These are phyloP conservation scores for Aphanocladium album DNA, from an alignment of 2,329 filamentous ascomycete species.

Conservation along the genomic window DNA sequence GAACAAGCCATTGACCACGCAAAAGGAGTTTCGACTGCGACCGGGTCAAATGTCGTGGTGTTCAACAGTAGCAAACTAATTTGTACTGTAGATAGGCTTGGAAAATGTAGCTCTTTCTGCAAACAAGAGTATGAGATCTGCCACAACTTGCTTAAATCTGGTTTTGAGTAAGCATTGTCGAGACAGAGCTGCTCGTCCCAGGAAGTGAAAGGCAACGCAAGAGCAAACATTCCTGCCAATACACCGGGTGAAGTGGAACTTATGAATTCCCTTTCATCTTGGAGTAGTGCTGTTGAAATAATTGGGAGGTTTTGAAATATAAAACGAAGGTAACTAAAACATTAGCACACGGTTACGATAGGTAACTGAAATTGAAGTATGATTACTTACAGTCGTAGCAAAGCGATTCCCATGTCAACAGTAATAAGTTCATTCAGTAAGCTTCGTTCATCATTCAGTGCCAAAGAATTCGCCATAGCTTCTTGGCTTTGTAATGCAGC, in stretches of 20 bases:
- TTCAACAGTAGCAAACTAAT: conserved; percentile 16
- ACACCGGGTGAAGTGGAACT: conserved; percentile 15
- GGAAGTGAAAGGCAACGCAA: conserved; percentile 17
- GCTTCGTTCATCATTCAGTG: conserved; percentile 11
- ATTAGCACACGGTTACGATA: background rate
- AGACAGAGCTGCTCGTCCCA: conserved; percentile 19
- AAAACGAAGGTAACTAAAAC: conserved; percentile 13
- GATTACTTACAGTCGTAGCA: conserved; percentile 15
- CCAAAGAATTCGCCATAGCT: conserved; percentile 10
- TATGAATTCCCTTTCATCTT: conserved; percentile 15
- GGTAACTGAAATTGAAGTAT: background rate
- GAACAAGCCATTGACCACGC: conserved; percentile 15
- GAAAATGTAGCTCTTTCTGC: conserved; percentile 19
- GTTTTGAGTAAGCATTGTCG: conserved; percentile 18
- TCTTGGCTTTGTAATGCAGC: conserved; percentile 10
- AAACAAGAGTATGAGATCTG: conserved; percentile 17
- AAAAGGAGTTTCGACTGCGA: conserved; percentile 17
- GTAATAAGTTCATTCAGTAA: conserved; percentile 14
- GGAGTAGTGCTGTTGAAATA: conserved; percentile 15
- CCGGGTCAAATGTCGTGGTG: conserved; percentile 15
- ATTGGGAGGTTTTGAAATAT: conserved; percentile 18
- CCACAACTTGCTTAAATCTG: conserved; percentile 16
- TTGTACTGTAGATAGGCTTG: conserved; percentile 15
- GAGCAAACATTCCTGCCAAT: conserved; percentile 17
- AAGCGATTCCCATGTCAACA: conserved; percentile 12